phyloP scores from a whole-genome alignment of 805 yeast species.

The Barnettozyma pratensis region DNA sequence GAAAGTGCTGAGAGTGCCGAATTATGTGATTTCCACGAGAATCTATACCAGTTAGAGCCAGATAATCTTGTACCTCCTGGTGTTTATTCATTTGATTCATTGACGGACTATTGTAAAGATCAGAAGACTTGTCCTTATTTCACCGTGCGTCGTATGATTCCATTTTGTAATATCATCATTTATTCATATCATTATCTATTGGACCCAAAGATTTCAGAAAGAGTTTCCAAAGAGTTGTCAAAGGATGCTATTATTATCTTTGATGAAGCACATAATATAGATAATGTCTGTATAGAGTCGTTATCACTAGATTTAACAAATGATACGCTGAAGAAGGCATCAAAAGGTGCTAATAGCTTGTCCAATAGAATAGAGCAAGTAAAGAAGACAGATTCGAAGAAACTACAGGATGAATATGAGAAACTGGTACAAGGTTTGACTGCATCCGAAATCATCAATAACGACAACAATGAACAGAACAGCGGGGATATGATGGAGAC shows the following conservation, averaged over 20 bases:
- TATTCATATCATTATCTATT: conserved; percentile 94
- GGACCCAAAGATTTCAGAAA: conserved; percentile 95
- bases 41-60: conserved; percentile 79
- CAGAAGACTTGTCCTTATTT: conserved; percentile 92
- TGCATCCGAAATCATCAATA: conserved; percentile 66
- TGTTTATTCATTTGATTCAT: conserved; percentile 87
- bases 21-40: conserved; percentile 88
- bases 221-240: conserved; percentile 88
- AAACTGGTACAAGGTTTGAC: conserved; percentile 85
- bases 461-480: conserved; percentile 56
- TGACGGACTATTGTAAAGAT: conserved; percentile 70
- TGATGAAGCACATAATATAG: conserved; percentile 98
- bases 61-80: conserved; percentile 88
- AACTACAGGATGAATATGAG: conserved; percentile 85
- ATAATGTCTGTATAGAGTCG: conserved; percentile 97
- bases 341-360: conserved; percentile 78
- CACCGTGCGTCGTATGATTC: conserved; percentile 96
- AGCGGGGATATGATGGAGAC: conserved; percentile 75
- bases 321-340: conserved; percentile 79
- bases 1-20: conserved; percentile 44
- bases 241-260: conserved; percentile 92
- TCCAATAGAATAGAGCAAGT: conserved; percentile 82
- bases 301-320: conserved; percentile 88
- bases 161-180: conserved; percentile 88
- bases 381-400: conserved; percentile 74